phyloP scores from a whole-genome alignment of 2,329 filamentous ascomycete genomes.

The Magnaporthales sp. region DNA sequence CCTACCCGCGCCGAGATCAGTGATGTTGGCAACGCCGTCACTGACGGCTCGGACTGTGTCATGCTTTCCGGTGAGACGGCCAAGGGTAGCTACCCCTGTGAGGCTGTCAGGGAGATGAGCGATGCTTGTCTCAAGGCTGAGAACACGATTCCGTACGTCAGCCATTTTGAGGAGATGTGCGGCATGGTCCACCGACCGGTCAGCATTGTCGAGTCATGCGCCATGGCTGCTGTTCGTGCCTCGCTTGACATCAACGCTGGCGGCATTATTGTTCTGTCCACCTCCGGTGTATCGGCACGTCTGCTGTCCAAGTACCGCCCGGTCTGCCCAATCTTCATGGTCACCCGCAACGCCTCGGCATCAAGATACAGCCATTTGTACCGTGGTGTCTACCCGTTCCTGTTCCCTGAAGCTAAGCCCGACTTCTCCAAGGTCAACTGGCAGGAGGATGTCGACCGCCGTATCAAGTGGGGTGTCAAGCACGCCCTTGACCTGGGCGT shows the following conservation, averaged over 20 bases:
- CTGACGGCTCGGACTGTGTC: slow-evolving; percentile 97
- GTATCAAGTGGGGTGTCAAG: slow-evolving; percentile 93
- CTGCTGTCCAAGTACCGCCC: slow-evolving; percentile 97
- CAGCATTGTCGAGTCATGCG: slow-evolving; percentile 83
- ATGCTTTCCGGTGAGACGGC: slow-evolving; percentile 99
- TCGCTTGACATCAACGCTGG: slow-evolving; percentile 94
- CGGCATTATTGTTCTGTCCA: slow-evolving; percentile 92
- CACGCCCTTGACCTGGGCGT: slow-evolving; percentile 78
- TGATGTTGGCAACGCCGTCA: slow-evolving; percentile 95
- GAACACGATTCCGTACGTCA: slow-evolving; percentile 94
- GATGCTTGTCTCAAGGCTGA: slow-evolving; percentile 94
- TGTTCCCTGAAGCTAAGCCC: slow-evolving; percentile 86
- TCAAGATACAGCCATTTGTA: slow-evolving; percentile 91
- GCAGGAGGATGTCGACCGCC: slow-evolving; percentile 97
- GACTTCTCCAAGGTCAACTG: slow-evolving; percentile 89
- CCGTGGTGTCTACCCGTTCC: slow-evolving; percentile 96
- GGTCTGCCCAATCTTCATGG: slow-evolving; percentile 99
- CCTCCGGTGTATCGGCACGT: slow-evolving; percentile 88
- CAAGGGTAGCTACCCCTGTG: slow-evolving; percentile 89
- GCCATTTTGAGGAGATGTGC: slow-evolving; percentile 91
- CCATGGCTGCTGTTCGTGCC: slow-evolving; percentile 93
- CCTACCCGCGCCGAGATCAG: slow-evolving; percentile 97
- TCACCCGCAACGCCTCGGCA: slow-evolving; percentile 77
- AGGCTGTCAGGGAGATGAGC: slow-evolving; percentile 96
- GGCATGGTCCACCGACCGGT: slow-evolving; percentile 75